phyloP scores from a whole-genome alignment of 2,329 filamentous ascomycete genomes.

The Pseudonectria buxi region DNA sequence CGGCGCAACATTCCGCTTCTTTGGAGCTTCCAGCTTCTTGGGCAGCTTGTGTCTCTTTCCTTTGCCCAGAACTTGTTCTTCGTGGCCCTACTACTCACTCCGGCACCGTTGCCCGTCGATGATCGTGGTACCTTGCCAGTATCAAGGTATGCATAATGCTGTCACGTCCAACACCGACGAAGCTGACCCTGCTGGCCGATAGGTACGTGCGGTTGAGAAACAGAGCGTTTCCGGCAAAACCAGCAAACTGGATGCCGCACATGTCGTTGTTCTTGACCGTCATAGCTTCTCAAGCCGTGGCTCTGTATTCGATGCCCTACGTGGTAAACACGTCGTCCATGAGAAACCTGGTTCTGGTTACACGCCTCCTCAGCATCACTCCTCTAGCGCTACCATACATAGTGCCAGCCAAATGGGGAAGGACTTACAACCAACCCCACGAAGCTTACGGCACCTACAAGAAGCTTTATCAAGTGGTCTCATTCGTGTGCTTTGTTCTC shows the following conservation, averaged over 20 bases:
- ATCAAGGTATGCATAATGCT: constrained; percentile 20
- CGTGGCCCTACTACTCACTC: constrained; percentile 49
- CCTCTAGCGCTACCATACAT: constrained; percentile 41
- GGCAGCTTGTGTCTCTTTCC: constrained; percentile 52
- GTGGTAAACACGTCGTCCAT: constrained; percentile 36
- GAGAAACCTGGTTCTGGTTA: constrained; percentile 23
- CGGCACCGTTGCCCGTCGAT: constrained; percentile 35
- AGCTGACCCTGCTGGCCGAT: constrained; percentile 3
- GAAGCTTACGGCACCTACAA: constrained; percentile 34
- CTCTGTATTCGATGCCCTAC: constrained; percentile 33
- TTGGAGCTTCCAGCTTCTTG: constrained; percentile 51
- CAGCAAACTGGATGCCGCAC: constrained; percentile 37
- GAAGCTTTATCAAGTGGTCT: constrained; percentile 41
- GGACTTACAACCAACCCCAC: constrained; percentile 33
- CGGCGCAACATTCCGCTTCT: constrained; percentile 48
- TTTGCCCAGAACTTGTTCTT: constrained; percentile 60
- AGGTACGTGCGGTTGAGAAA: constrained; percentile 22
- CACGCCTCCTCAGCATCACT: constrained; percentile 35
- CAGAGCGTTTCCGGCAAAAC: constrained; percentile 32
- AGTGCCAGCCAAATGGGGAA: constrained; percentile 44
- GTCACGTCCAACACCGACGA: constrained; percentile 1
- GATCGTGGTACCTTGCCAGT: constrained; percentile 19
- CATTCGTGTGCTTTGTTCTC: constrained; percentile 35
- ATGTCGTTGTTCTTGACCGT: constrained; percentile 28
- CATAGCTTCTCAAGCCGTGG: constrained; percentile 28